Evolutionary conservation across 345 rosid species (phyloP), one percentile per base, ranked within the genome.

Genomic region (Gossypium arboreum): DNA sequence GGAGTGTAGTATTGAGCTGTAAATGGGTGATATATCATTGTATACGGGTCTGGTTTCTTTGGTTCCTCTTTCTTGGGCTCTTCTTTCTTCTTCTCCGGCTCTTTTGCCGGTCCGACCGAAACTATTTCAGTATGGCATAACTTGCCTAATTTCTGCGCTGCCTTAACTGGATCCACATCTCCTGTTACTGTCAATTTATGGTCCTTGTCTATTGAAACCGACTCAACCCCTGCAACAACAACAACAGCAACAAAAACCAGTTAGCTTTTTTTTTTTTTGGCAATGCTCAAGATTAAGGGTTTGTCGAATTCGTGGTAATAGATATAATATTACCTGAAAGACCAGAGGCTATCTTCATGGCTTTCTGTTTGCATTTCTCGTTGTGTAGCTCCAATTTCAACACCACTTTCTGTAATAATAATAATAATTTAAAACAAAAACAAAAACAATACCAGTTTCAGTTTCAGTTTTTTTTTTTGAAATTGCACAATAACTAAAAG

Each of bases 61-160:
- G 41, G 7, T 34, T 34, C 73, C 4, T 81, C 80, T 58, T 82
- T 51, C 20, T 87, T 84, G 4, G 81, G 80, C 54, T 82, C 84
- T 22, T 87, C 89, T 27, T 88, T 85, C 79, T 87, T 86, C 81
- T 82, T 79, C 75, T 87, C 90, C 0, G 83, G 85, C 77, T 87
- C 87, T 74, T 89, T 91, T 29, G 83, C 89, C 24, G 79, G 88
- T 73, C 88, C 97, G 2, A 87, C 94, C 5, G 91, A 77, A 15
- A 86, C 68, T 7, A 91, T 82, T 0, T 86, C 86, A 1, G 94
- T 69, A 47, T 22, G 55, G 62, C 92, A 90, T 0, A 84, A 17
- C 77, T 90, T 92, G 74, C 87, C 83, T 71, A 92, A 60, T 75
- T 92, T 90, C 50, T 44, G 47, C 68, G 80, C 92, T 1, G 87